phyloP scores from a whole-genome alignment of 495 filamentous ascomycete genomes.

The Massariosphaeria phaeospora region DNA sequence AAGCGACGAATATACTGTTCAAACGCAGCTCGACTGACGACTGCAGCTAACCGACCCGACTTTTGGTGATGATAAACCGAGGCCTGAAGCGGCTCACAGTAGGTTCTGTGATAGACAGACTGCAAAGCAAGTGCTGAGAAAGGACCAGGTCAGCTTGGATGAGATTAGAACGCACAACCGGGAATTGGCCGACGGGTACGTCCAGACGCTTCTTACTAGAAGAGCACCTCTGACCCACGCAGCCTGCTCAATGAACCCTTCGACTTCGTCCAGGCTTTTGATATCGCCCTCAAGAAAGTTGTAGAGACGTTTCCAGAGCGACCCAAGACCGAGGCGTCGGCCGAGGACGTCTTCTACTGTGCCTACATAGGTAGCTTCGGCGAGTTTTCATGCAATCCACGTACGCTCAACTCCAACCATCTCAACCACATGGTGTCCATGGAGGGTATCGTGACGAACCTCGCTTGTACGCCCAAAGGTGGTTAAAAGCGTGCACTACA shows the following conservation, averaged over 20 bases:
- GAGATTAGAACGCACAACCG: conserved; percentile 86
- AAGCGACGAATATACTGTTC: not conserved
- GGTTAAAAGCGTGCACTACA: conserved; percentile 95
- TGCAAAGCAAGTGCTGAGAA: not conserved
- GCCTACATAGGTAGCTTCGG: conserved; percentile 94
- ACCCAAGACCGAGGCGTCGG: conserved; percentile 53
- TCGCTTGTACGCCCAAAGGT: conserved; percentile 94
- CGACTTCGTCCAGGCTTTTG: conserved; percentile 81
- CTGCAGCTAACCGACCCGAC: conserved; percentile 29
- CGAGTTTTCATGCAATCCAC: conserved; percentile 88
- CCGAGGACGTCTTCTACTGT: conserved; percentile 81
- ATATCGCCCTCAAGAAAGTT: conserved; percentile 81
- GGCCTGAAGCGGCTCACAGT: conserved; percentile 27
- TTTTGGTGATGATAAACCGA: conserved; percentile 34
- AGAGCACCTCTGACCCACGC: not conserved
- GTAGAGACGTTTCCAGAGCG: conserved; percentile 69
- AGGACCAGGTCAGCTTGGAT: conserved; percentile 77
- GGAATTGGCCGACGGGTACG: conserved; percentile 78
- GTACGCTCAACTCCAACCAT: conserved; percentile 80
- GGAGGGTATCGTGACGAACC: conserved; percentile 95
- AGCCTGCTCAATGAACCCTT: conserved; percentile 79
- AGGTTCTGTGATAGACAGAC: not conserved
- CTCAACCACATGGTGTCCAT: conserved; percentile 95
- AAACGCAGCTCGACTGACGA: conserved; percentile 10
- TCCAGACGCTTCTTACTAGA: not conserved